Evolutionary conservation across 2,329 filamentous ascomycete genomes (phyloP), one percentile per base, ranked within the genome.

Genomic region (Colletotrichum zoysiae): DNA sequence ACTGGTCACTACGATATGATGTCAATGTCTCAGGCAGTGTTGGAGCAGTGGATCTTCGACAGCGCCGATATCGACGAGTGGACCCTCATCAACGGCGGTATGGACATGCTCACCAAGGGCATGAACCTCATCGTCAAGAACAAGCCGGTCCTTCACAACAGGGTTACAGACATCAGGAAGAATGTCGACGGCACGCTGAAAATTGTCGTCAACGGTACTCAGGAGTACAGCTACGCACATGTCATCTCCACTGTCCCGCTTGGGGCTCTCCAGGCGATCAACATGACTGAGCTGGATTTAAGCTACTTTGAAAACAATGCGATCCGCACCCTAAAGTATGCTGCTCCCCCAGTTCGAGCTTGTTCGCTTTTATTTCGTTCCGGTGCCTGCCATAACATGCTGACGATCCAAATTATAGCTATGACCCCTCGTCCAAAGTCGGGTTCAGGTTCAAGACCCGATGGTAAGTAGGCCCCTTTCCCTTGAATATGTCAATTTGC

Each of bases 71-170:
- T 74, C 23, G 40, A 65, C 26, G 53, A 76, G 9, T 81, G 80
- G 79, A 74, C 73, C 33, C 79, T 78, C 42, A 76, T 82, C 67
- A 75, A 79, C 26, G 80, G 80, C 18, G 80, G 80, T 20, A 76
- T 77, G 73, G 74, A 75, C 46, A 74, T 74, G 66, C 48, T 80
- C 23, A 77, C 77, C 26, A 75, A 79, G 30, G 76, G 74, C 50
- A 79, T 81, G 77, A 71, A 71, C 20, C 73, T 74, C 5, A 72
- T 74, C 46, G 59, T 78, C 46, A 67, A 70, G 66, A 75, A 69
- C 16, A 76, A 77, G 65, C 74, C 75, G 11, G 44, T 70, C 23
- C 63, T 75, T 30, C 62, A 74, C 69, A 70, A 59, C 60, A 68
- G 73, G 12, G 76, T 79, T 2, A 76, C 75, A 14, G 71, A 67